A percentile compares a stretch with the other conserved stretches of the same genome.
Evolutionary conservation across 352 stramenopile genomes (phyloP).

Genomic region (Phytophthora fragariaefolia): DNA sequence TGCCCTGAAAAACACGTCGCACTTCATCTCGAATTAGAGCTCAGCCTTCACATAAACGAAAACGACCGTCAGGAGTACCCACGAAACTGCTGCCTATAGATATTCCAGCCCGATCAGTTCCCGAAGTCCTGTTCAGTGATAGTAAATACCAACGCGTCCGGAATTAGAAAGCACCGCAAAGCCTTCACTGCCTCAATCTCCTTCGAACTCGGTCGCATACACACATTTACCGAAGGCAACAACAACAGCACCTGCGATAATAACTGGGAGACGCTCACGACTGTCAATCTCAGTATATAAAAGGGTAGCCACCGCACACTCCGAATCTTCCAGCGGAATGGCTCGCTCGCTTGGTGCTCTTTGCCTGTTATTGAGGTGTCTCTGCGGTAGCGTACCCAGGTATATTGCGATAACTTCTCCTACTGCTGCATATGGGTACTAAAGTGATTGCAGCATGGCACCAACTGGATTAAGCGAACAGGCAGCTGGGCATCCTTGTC

Average conservation of each 20-base stretch:
- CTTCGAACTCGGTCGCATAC: constrained; percentile 1
- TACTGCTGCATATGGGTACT: constrained; percentile 4
- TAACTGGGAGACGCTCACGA: not conserved
- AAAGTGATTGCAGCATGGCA: not conserved
- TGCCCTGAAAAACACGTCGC: constrained; percentile 27
- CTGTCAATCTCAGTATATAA: constrained; percentile 6
- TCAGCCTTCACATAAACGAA: constrained; percentile 25
- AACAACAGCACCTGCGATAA: not conserved
- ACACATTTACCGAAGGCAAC: not conserved
- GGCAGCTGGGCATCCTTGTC: not conserved
- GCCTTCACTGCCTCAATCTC: constrained; percentile 15
- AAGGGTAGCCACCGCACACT: constrained; percentile 1
- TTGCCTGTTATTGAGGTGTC: constrained; percentile 12
- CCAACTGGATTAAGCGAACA: not conserved
- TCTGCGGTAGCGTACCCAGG: not conserved
- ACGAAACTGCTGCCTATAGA: constrained; percentile 33
- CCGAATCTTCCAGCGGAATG: not conserved
- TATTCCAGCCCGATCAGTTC: constrained; percentile 28
- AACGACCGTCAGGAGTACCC: constrained; percentile 25
- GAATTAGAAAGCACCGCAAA: constrained; percentile 10
- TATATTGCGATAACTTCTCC: too few species aligned
- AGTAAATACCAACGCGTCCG: not conserved
- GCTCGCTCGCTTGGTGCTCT: constrained; percentile 2
- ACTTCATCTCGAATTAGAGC: constrained; percentile 45
- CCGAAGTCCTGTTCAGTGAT: constrained; percentile 30